phyloP scores from a whole-genome alignment of 1,284 basidiomycete species.

The Malassezia pachydermatis region DNA sequence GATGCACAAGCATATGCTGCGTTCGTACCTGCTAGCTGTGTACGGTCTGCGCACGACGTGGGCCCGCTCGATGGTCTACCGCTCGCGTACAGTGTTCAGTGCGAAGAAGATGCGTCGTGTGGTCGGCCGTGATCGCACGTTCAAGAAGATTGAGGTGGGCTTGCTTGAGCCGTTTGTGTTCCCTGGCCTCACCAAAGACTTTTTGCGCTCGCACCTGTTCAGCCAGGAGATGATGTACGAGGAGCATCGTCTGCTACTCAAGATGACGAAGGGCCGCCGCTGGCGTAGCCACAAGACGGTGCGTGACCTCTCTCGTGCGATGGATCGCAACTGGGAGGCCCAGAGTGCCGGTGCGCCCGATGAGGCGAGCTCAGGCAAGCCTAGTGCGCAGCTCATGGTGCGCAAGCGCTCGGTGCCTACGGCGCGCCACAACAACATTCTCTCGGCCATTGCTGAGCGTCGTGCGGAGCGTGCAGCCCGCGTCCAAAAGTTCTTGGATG shows the following conservation, averaged over 20 bases:
- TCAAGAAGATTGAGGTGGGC: conserved; percentile 46
- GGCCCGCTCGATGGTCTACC: conserved; percentile 80
- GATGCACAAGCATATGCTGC: conserved; percentile 81
- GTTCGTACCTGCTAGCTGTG: conserved; percentile 69
- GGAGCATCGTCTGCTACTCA: conserved; percentile 26
- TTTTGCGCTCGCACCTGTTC: conserved; percentile 27
- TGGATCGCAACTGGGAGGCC: conserved; percentile 9
- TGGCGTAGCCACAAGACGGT: conserved; percentile 29
- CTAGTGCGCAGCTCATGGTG: conserved; percentile 15
- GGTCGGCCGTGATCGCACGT: conserved; percentile 26
- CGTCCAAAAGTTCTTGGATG: conserved; percentile 21
- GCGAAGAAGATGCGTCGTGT: conserved; percentile 53
- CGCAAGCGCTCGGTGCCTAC: conserved; percentile 23
- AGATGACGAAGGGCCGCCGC: conserved; percentile 33
- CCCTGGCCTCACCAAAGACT: conserved; percentile 33
- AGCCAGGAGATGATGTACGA: conserved; percentile 33
- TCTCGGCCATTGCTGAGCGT: conserved; percentile 24
- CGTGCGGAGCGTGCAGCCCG: conserved; percentile 27
- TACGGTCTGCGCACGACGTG: conserved; percentile 74
- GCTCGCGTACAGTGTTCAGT: conserved; percentile 27
- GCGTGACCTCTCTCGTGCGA: conserved; percentile 3
- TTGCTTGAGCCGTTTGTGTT: conserved; percentile 45
- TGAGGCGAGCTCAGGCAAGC: neutral
- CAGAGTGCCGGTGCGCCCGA: conserved; percentile 15
- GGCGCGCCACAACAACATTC: conserved; percentile 34